Evolutionary conservation across 495 filamentous ascomycete genomes (phyloP), one percentile per base, ranked within the genome.

Genomic region (Mytilinidion resinicola): DNA sequence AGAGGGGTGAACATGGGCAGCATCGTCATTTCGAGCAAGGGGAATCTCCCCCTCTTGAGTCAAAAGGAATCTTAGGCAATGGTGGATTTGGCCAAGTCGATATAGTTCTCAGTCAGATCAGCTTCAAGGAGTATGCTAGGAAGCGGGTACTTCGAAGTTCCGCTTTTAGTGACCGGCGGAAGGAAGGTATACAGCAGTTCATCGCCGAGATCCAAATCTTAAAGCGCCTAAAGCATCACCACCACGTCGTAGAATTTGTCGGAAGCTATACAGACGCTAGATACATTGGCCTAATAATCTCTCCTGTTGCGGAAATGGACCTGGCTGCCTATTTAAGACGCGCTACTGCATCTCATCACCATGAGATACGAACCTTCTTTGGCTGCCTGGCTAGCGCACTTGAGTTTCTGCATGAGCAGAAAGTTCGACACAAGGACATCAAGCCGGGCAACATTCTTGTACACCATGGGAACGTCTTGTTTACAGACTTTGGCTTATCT

Each of bases 361-460:
- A 1, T 10, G 51, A 57, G 36, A 54, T 69, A 42, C 60, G 65
- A 39, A 67, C 34, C 1, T 77, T 71, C 59, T 72, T 76, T 51
- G 72, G 73, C 14, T 77, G 75, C 50, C 66, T 77, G 12, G 67
- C 70, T 5, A 62, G 48, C 3, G 69, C 70, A 6, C 36, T 78
- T 10, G 56, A 38, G 17, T 76, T 69, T 61, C 58, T 78, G 17
- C 76, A 78, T 57, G 50, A 57, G 7, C 43, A 64, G 19, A 50
- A 66, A 35, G 64, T 77, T 33, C 59, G 67, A 41, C 76, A 77
- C 61, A 62, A 66, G 44, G 75, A 78, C 55, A 69, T 78, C 55
- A 78, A 78, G 58, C 76, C 76, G 3, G 55, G 66, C 44, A 77
- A 78, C 48, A 73, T 78, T 14, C 62, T 77, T 14, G 55, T 78